Evolutionary conservation across 2,329 filamentous ascomycete genomes (phyloP).

Genomic region (Diaporthe ilicicola): DNA sequence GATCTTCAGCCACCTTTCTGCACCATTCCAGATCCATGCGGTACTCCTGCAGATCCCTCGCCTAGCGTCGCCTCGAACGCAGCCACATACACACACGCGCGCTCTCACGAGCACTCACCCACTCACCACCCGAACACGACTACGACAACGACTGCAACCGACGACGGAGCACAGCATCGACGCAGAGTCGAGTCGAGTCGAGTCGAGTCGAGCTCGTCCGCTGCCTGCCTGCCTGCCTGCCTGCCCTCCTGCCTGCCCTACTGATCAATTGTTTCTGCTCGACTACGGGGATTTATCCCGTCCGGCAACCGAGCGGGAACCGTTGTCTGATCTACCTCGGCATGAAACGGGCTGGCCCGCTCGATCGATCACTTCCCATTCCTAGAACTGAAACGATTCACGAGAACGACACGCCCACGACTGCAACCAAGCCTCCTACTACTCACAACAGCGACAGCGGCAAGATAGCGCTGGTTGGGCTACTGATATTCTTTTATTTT

Average conservation of each 20-base stretch:
- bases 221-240: background rate
- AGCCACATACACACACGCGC: background rate
- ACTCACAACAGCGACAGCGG: background rate
- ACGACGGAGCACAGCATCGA: background rate
- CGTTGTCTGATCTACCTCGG: constrained; percentile 1
- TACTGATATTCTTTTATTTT: background rate
- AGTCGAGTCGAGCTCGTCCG: background rate
- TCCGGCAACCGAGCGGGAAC: constrained; percentile 2
- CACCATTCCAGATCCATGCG: background rate
- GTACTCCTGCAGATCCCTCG: constrained; percentile 5
- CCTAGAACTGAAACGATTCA: constrained; percentile 1
- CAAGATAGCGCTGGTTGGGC: background rate
- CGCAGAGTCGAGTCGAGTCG: background rate
- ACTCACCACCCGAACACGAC: background rate
- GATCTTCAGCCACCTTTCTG: background rate
- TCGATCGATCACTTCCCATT: background rate
- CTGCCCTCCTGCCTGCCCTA: background rate
- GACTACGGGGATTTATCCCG: background rate
- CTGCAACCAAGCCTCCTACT: background rate
- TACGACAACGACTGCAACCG: no score
- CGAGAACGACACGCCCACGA: background rate
- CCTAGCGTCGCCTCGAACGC: background rate
- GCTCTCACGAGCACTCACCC: no score
- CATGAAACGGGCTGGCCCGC: constrained; percentile 23
- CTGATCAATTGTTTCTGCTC: background rate